phyloP scores from a whole-genome alignment of 2,329 filamentous ascomycete genomes.

The Penicillium sp. region DNA sequence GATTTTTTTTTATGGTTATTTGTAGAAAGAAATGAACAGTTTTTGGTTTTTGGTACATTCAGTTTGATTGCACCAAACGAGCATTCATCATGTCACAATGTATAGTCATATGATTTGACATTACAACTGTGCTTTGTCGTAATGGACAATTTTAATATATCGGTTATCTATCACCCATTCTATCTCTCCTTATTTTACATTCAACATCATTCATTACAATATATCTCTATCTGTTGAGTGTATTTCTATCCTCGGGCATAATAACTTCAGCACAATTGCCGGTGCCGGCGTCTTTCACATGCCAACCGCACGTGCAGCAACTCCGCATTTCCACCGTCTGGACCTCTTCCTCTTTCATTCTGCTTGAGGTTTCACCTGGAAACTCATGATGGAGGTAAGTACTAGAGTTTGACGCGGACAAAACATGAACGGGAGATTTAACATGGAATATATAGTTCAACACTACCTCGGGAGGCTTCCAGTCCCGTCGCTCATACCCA shows the following conservation, averaged over 20 bases:
- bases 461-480: slow-evolving; percentile 30
- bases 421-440: background rate
- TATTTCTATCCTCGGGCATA: background rate
- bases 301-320: slow-evolving; percentile 19
- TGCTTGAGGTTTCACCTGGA: background rate
- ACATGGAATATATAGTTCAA: slow-evolving; percentile 18
- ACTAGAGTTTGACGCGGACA: background rate
- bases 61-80: background rate
- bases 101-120: background rate
- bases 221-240: background rate
- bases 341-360: slow-evolving; percentile 7
- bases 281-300: slow-evolving; percentile 23
- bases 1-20: background rate
- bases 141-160: background rate
- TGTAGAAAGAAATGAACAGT: too few relatives aligned
- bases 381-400: slow-evolving; percentile 26
- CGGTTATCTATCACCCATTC: background rate
- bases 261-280: background rate
- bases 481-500: slow-evolving; percentile 55
- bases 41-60: too few relatives aligned
- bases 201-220: background rate
- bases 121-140: background rate
- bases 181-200: background rate
- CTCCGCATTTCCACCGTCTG: slow-evolving; percentile 23
- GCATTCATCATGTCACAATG: background rate